Conservation (phyloP, 805 yeast species). For the Komagataella pseudopastoris region DNA sequence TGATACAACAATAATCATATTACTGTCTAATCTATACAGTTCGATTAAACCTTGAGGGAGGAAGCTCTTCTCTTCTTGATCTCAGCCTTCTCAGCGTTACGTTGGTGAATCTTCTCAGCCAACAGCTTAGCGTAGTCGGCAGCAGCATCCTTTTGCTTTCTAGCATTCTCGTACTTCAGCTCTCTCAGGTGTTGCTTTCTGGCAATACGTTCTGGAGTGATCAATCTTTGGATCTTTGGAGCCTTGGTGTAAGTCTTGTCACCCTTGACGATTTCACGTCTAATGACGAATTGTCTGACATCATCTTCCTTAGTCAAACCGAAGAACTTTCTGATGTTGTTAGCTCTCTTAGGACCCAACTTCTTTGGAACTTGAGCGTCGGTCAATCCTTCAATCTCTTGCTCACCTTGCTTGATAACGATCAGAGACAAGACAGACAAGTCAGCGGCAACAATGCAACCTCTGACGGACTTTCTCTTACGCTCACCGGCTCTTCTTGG, state of each 20-base stretch:
- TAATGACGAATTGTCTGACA: conserved; percentile 82
- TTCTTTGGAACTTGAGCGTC: conserved; percentile 94
- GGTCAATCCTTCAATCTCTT: conserved; percentile 92
- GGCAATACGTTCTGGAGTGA: conserved; percentile 98
- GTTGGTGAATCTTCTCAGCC: conserved; percentile 96
- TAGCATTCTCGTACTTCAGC: conserved; percentile 91
- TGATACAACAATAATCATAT: neutral
- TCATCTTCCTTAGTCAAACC: conserved; percentile 94
- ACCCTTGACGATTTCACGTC: conserved; percentile 97
- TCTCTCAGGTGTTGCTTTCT: conserved; percentile 97
- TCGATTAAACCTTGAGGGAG: conserved; percentile 75
- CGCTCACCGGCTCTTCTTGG: conserved; percentile 99
- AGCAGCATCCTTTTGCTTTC: conserved; percentile 99
- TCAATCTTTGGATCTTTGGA: conserved; percentile 99
- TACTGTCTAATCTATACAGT: neutral
- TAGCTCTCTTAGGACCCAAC: conserved; percentile 99
- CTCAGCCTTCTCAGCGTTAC: conserved; percentile 97
- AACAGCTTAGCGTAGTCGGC: conserved; percentile 98
- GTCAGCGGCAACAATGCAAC: conserved; percentile 97
- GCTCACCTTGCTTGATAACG: conserved; percentile 94
- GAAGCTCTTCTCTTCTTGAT: conserved; percentile 99
- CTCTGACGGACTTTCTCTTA: conserved; percentile 99
- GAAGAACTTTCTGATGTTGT: conserved; percentile 99
- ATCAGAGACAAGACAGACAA: conserved; percentile 90
- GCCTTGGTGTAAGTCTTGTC: conserved; percentile 99